phyloP scores from a whole-genome alignment of 1,139 yeast genomes.

The Suhomyces yuchorum region DNA sequence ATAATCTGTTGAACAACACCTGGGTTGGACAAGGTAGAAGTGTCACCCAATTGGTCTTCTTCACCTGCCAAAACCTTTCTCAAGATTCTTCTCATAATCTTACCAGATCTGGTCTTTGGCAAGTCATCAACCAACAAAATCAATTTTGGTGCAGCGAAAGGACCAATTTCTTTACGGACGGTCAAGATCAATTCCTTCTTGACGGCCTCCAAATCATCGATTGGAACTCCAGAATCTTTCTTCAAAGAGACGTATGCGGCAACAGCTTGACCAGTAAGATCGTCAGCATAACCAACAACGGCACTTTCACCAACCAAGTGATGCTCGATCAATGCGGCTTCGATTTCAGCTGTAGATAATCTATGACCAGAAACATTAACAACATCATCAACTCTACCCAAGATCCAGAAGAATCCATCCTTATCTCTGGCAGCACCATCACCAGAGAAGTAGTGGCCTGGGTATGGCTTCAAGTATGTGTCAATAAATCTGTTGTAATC shows the following conservation, averaged over 20 bases:
- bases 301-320: constrained; percentile 73
- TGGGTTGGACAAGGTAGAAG: constrained; percentile 76
- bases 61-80: constrained; percentile 79
- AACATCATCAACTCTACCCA: constrained; percentile 82
- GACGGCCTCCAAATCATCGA: constrained; percentile 53
- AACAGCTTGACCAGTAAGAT: constrained; percentile 80
- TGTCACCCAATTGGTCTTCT: constrained; percentile 77
- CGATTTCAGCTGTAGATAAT: constrained; percentile 80
- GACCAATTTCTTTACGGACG: constrained; percentile 79
- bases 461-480: constrained; percentile 71
- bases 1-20: constrained; percentile 67
- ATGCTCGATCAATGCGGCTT: constrained; percentile 76
- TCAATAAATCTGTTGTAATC: constrained; percentile 69
- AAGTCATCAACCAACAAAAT: constrained; percentile 72
- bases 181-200: constrained; percentile 72
- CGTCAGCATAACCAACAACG: constrained; percentile 80
- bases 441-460: constrained; percentile 72
- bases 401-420: constrained; percentile 78
- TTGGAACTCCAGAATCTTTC: constrained; percentile 34
- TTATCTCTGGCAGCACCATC: constrained; percentile 82
- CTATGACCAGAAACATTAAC: constrained; percentile 82
- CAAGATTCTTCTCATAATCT: constrained; percentile 81
- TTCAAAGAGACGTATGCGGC: constrained; percentile 78
- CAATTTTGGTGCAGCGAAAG: constrained; percentile 80
- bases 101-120: constrained; percentile 84